Base-by-base conservation (phyloP, 352 stramenopile genomes). In the Aphanomyces euteiches region DNA sequence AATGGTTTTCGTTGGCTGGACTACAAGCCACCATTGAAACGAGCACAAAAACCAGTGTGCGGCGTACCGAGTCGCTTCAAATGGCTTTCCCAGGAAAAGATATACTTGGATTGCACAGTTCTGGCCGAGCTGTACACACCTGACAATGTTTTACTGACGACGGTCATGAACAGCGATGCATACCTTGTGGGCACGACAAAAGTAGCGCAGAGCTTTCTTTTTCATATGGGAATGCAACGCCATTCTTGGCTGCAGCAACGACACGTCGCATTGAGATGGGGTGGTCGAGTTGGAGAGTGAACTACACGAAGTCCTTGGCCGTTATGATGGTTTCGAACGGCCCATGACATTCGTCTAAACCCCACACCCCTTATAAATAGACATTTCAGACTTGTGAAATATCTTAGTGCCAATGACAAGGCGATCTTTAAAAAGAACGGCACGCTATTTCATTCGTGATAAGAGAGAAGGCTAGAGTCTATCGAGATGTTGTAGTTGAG, bases 51-150 rank as follows among this genome's bases (percentile, higher is more conserved):
- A n/a, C 38, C 17, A 58, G 61, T 2, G 4, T 64, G 7, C 7
- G 54, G 73, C 74, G 12, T n/a, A 92, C 85, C 85, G 3, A 94
- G 80, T 7, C 86, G 86, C 58, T 81, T 77, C 56, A 94, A 79
- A 64, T 94, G 86, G 47, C 79, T 81, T 47, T 94, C 84, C 53
- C 88, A 90, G 74, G 91, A 83, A 75, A 94, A 92, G 60, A 94
- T 78, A 34, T 78, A 79, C 50, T 78, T 90, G 74, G 88, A 84
- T 37, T 84, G 71, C 65, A 94, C 83, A 0, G 86, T 94, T 53
- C 84, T 79, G 34, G 86, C 86, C 37, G 58, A 78, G 2, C 84
- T 94, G 76, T 92, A 94, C 6, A 85, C 82, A 63, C 86, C 69
- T 74, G 39, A 28, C 28, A 28, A 28, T 28, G 28, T 28, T 28